Evolutionary conservation across 1,284 basidiomycete genomes (phyloP), one percentile per base, ranked within the genome.

Genomic region (Rhizoctonia solani): DNA sequence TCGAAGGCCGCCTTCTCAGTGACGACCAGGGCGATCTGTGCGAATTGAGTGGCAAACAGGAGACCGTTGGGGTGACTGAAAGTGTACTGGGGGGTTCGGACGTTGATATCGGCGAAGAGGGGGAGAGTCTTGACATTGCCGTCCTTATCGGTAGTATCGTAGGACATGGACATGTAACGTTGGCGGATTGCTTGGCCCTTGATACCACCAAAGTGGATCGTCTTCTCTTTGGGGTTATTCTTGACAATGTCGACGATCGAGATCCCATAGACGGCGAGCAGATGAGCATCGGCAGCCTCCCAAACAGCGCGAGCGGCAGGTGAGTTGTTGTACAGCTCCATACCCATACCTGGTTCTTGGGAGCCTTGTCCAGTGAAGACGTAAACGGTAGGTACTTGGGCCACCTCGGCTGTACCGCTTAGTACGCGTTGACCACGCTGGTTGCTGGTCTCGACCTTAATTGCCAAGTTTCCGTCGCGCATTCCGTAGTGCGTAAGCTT

Each of bases 291-390:
- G 59, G 96, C 96, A 67, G 89, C 90, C 70, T 99, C 95, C 96
- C 96, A 99, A 66, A 98, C 95, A 53, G 93, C 90, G 73, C 91
- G 91, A 70, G 96, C 97, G 41, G 95, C 94, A 46, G 92, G 89
- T 11, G 94, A 98, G 72, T 81, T 87, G 77, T 88, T 90, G 84
- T 98, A 99, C 2, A 99, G 85, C 74, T 98, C 95, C 95, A 99
- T 98, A 44, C 97, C 96, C 96, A 99, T 99, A 41, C 95, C 94
- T 54, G 90, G 89, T 79, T 99, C 96, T 78, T 99, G 97, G 25
- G 95, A 98, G 66, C 96, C 96, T 78, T 99, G 96, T 55, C 96
- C 96, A 63, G 96, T 99, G 83, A 98, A 98, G 75, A 98, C 94
- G 74, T 98, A 98, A 55, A 93, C 93, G 16, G 95, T 97, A 14